These are phyloP conservation scores for Diaporthe longicolla DNA, from an alignment of 2,329 filamentous ascomycete genomes.

Conservation along the genomic window DNA sequence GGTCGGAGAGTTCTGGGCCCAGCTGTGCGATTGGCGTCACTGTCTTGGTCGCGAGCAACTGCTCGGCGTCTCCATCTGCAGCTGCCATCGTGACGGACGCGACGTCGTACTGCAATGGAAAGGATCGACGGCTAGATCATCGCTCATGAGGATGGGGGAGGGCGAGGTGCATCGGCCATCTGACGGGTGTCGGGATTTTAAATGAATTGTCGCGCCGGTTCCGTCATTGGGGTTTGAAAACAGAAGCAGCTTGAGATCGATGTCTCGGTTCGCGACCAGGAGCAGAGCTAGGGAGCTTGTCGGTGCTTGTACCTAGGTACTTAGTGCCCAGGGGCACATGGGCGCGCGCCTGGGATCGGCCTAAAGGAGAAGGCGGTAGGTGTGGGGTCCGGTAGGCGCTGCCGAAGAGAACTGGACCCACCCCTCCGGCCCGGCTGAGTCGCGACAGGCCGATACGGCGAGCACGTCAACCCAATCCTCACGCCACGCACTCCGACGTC, in stretches of 20 bases:
- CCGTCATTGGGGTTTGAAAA: constrained; percentile 21
- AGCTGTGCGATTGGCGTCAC: constrained; percentile 70
- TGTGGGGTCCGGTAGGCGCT: background rate
- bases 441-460: constrained; percentile 29
- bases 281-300: constrained; percentile 5
- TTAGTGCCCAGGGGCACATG: background rate
- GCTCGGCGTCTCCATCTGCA: constrained; percentile 41
- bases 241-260: constrained; percentile 7
- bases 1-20: constrained; percentile 60
- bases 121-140: constrained; percentile 44
- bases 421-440: constrained; percentile 35
- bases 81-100: constrained; percentile 44
- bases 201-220: constrained; percentile 7
- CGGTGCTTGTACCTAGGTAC: background rate
- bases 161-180: constrained; percentile 22
- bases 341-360: background rate
- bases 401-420: constrained; percentile 7
- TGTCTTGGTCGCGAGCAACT: constrained; percentile 44
- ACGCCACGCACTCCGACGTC: constrained; percentile 27
- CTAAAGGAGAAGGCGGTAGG: constrained; percentile 32
- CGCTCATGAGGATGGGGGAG: constrained; percentile 28
- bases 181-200: background rate
- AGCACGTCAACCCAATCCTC: constrained; percentile 24
- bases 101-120: constrained; percentile 45
- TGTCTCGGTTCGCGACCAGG: constrained; percentile 34